Conservation (phyloP, 257 asterid genomes). For the Primulina huaijiensis region DNA sequence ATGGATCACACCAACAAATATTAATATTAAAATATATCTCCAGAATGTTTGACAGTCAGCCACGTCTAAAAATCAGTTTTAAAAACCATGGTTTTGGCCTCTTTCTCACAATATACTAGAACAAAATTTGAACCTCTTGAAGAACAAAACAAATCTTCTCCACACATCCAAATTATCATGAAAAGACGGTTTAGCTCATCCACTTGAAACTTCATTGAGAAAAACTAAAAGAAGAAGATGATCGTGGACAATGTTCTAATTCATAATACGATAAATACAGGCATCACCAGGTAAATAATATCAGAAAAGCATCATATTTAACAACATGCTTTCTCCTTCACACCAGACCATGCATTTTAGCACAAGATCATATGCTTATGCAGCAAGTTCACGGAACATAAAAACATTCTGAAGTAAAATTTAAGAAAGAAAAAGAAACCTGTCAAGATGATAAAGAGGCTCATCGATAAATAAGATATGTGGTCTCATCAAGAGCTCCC, state of each 20-base stretch:
- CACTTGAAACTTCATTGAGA: background rate
- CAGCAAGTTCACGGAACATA: background rate
- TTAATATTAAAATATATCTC: background rate
- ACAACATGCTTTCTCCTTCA: background rate
- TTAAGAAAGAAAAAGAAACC: conserved; percentile 42
- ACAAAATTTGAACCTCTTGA: background rate
- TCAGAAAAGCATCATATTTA: background rate
- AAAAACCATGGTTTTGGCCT: conserved; percentile 1
- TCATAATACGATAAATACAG: background rate
- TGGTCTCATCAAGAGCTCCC: conserved; percentile 98
- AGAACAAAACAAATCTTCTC: background rate
- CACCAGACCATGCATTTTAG: background rate
- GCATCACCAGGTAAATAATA: background rate
- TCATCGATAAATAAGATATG: conserved; percentile 85
- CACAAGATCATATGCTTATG: conserved; percentile 9
- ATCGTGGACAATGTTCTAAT: background rate
- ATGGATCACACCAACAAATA: conserved; percentile 1
- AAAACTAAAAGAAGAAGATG: conserved; percentile 8
- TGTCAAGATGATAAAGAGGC: conserved; percentile 98
- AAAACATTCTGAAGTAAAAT: background rate
- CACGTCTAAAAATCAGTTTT: background rate
- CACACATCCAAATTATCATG: background rate
- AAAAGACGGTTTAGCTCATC: background rate
- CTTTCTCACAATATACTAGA: background rate
- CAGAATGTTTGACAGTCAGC: background rate